Conservation (phyloP, 345 rosid genomes). For the Hibiscus syriacus region DNA sequence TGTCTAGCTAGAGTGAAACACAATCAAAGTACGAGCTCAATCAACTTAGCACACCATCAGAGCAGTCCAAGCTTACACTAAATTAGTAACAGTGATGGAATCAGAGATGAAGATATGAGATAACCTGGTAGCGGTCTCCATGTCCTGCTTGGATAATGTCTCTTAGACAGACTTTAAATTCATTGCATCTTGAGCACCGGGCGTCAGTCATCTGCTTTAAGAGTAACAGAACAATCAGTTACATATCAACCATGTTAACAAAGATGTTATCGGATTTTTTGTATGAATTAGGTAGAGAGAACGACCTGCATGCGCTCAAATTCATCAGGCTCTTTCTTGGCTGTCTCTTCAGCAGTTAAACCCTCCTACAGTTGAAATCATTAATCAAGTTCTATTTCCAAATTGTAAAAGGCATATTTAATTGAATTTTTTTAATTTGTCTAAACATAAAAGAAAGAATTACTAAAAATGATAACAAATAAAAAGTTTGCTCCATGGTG, state of each 20-base stretch:
- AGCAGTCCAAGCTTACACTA: background rate
- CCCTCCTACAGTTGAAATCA: constrained; percentile 56
- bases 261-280: background rate
- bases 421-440: too few species aligned
- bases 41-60: background rate
- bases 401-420: too few species aligned
- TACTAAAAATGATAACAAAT: too few species aligned
- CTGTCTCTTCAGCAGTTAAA: constrained; percentile 75
- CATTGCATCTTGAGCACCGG: constrained; percentile 72
- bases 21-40: background rate
- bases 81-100: background rate
- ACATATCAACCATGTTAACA: too few species aligned
- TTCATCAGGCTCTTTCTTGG: constrained; percentile 85
- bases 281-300: background rate
- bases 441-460: too few species aligned
- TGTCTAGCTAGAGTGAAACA: background rate
- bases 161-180: constrained; percentile 60
- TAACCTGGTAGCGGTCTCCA: constrained; percentile 93
- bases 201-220: constrained; percentile 66
- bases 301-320: constrained; percentile 68
- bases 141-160: constrained; percentile 98
- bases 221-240: constrained; percentile 2
- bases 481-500: background rate
- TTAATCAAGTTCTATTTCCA: too few species aligned
- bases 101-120: constrained; percentile 3